phyloP scores from a whole-genome alignment of 2,329 filamentous ascomycete species.

The Proliferodiscus dingleyae region DNA sequence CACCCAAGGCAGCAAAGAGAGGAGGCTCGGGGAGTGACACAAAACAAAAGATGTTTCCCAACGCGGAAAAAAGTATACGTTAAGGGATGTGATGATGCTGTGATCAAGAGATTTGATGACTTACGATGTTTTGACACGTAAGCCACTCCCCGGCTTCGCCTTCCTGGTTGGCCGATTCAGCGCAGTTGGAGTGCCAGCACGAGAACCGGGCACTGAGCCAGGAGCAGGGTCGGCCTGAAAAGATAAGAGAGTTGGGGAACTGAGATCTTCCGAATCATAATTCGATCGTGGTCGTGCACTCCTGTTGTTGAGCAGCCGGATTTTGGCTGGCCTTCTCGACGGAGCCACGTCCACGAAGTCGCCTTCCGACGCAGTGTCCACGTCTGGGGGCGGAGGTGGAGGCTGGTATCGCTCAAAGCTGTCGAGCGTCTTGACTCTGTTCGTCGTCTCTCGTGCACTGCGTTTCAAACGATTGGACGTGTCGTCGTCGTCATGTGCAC shows the following conservation, averaged over 20 bases:
- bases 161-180: conserved; percentile 52
- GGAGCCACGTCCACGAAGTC: conserved; percentile 18
- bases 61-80: conserved; percentile 1
- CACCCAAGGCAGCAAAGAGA: conserved; percentile 15
- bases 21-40: conserved; percentile 11
- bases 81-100: conserved; percentile 8
- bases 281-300: conserved; percentile 24
- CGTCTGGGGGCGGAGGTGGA: conserved; percentile 7
- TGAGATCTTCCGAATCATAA: conserved; percentile 50
- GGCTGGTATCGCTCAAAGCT: conserved; percentile 27
- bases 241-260: conserved; percentile 48
- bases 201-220: conserved; percentile 47
- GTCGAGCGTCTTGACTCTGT: conserved; percentile 14
- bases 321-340: conserved; percentile 13
- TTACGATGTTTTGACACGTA: conserved; percentile 65
- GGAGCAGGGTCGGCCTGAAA: conserved; percentile 41
- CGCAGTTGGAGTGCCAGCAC: conserved; percentile 55
- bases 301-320: conserved; percentile 24
- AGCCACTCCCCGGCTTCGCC: conserved; percentile 49
- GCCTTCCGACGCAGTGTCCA: conserved; percentile 22
- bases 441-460: conserved; percentile 25
- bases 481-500: conserved; percentile 20
- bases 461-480: conserved; percentile 21
- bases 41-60: conserved; percentile 9
- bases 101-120: conserved; percentile 34